Evolutionary conservation across 169 alveolate species (phyloP), one percentile per base, ranked within the genome.

Genomic region (Babesia bigemina): DNA sequence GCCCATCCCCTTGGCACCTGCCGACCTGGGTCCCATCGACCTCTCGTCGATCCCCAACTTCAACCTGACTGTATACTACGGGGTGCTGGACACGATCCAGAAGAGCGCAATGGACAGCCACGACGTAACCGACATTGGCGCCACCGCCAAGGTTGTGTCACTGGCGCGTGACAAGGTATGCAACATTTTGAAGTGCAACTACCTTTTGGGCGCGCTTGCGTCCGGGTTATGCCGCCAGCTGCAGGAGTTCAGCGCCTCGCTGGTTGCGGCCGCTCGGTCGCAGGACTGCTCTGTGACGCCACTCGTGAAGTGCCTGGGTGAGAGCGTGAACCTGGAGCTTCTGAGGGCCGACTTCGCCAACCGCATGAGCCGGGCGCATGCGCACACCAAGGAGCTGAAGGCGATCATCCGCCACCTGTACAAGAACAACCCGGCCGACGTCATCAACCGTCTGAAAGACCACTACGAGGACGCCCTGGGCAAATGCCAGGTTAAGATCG

Each of bases 171-270:
- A 71, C 29, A 71, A 58, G 71, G 44, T 71, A 0, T 71, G 22
- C 44, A 71, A 71, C 71, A 71, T 71, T 24, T 19, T 71, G 42
- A 77, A 77, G 45, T 77, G 72, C 65, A 77, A 77, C 74, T 65
- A 66, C 49, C 47, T 77, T 19, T 21, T 69, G 47, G 26, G 62
- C 24, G 36, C 63, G 16, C 48, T 77, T 60, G 65, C 72, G 13
- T 9, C 67, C 36, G 70, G 70, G 50, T 70, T 77, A 24, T 62
- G 77, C 33, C 66, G 76, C 26, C 76, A 67, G 47, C 14, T 67
- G 28, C 58, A 42, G 55, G 65, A 49, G 56, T 50, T 67, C 21
- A 52, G 65, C 53, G 13, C 66, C 22, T 8, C 59, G 2, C 7
- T 67, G 55, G 7, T 67, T 2, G 36, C 58, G 11, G 33, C 17